Conservation (phyloP, 441 rosid species). For the Geranium incanum region DNA sequence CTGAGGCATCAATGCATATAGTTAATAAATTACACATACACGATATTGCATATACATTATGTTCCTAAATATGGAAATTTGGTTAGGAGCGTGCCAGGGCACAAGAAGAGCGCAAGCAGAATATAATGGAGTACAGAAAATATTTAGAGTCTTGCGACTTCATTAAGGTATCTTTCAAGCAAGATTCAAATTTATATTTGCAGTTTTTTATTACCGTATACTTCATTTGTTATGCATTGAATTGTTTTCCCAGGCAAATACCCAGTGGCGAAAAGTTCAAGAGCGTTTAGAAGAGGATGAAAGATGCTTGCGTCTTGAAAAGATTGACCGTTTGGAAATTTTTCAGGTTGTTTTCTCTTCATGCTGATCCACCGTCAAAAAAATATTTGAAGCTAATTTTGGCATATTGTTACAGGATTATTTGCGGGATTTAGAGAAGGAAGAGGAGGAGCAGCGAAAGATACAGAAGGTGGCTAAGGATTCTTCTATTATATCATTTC, state of each 20-base stretch:
- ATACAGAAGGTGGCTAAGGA: constrained; percentile 41
- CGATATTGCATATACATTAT: not conserved
- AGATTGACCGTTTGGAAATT: constrained; percentile 57
- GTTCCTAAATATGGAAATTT: constrained; percentile 24
- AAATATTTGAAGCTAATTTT: constrained; percentile 24
- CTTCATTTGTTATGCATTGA: constrained; percentile 19
- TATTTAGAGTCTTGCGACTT: constrained; percentile 62
- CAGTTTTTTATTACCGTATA: not conserved
- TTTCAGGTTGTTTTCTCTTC: constrained; percentile 42
- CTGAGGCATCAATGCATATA: not conserved
- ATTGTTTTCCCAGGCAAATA: constrained; percentile 37
- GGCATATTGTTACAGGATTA: constrained; percentile 40
- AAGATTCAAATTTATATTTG: constrained; percentile 11
- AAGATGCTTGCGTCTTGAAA: constrained; percentile 63
- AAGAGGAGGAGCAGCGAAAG: constrained; percentile 64
- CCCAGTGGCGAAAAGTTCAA: constrained; percentile 79
- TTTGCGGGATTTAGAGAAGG: constrained; percentile 53
- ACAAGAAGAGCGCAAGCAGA: constrained; percentile 51
- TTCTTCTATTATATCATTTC: constrained; percentile 3
- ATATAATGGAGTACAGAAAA: constrained; percentile 44
- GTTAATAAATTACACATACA: not conserved
- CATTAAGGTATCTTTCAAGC: constrained; percentile 44
- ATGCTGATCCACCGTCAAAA: constrained; percentile 3
- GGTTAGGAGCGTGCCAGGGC: constrained; percentile 51
- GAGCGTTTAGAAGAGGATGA: constrained; percentile 62